Base-by-base conservation (phyloP, 225 moss, liverwort and hornwort species). In the Anthoceros angustus region DNA sequence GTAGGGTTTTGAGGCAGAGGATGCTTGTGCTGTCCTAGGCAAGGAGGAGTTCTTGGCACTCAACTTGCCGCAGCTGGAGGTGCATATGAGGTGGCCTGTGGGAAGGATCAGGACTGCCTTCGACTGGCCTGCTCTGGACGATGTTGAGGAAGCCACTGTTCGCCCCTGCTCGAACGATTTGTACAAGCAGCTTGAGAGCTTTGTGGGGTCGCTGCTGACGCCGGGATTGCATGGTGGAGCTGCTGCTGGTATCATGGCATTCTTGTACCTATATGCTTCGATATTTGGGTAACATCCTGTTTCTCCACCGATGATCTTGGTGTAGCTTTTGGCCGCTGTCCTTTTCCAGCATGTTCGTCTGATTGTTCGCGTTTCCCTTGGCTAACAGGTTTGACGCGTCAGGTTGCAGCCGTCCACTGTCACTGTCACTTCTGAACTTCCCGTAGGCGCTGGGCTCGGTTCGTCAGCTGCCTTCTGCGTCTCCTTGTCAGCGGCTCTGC, bases 391-490 rank as follows among this genome's bases (percentile, higher is more conserved):
- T 42, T 84, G 71, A 70, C 71, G 74, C 66, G 71, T 80, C 88
- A 98, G 95, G 80, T 86, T 98, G 86, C 88, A 83, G 84, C 84
- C 92, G 26, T 63, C 85, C 64, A 78, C 81, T 42, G 86, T 83
- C 73, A 74, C 72, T 63, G 79, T 98, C 79, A 77, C 79, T 48
- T 89, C 98, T 40, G 92, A 98, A 73, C 81, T 92, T 49, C 98
- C 98, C 61, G 84, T 92, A 62, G 98, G 98, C 75, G 84, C 92
- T 62, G 98, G 98, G 70, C 72, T 98, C 69, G 98, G 98, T 39
- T 98, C 98, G 68, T 98, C 98, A 62, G 98, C 98, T 79, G 86
- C 98, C 16, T 98, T 86, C 67, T 87, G 89, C 75, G 98, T 98
- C 62, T 71, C 89, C 70, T 72, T 83, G 73, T 64, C 98, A 65